Percentiles rank a stretch among this genome's conserved stretches.
Conservation (phyloP, 2,329 filamentous ascomycete genomes). For the Epichloe hybrida region DNA sequence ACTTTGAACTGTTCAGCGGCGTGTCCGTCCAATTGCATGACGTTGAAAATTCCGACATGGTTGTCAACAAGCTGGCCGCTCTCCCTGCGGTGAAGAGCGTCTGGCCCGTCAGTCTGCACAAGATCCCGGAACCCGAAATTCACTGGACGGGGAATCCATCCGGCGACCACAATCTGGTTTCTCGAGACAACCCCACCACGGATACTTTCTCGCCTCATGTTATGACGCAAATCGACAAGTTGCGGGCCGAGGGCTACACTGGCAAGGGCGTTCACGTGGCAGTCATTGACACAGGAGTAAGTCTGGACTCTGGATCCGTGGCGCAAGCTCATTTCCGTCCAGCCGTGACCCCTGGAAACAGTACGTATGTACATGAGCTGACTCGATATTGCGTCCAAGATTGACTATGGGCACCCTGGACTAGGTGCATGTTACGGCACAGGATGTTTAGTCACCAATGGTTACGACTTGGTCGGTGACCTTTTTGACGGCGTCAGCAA, state of each 20-base stretch:
- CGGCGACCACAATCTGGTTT: background rate
- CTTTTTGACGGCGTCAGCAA: conserved; percentile 4
- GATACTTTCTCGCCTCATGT: conserved; percentile 6
- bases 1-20: conserved; percentile 14
- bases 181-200: background rate
- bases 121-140: conserved; percentile 5
- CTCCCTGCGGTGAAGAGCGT: conserved; percentile 14
- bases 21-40: conserved; percentile 13
- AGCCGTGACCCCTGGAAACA: too few relatives aligned
- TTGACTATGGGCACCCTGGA: conserved; percentile 46
- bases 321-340: background rate
- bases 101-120: conserved; percentile 14
- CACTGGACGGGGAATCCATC: conserved; percentile 5
- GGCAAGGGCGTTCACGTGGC: conserved; percentile 8
- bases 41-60: conserved; percentile 21
- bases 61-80: conserved; percentile 17
- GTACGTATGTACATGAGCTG: too few relatives aligned
- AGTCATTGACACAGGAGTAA: conserved; percentile 16
- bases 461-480: conserved; percentile 15
- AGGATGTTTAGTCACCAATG: conserved; percentile 25
- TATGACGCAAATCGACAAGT: conserved; percentile 9
- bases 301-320: conserved; percentile 12
- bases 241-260: conserved; percentile 6
- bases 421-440: conserved; percentile 45
- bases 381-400: conserved; percentile 15